Evolutionary conservation across 306 rosid species (phyloP).

Genomic region (Fragaria vesca): DNA sequence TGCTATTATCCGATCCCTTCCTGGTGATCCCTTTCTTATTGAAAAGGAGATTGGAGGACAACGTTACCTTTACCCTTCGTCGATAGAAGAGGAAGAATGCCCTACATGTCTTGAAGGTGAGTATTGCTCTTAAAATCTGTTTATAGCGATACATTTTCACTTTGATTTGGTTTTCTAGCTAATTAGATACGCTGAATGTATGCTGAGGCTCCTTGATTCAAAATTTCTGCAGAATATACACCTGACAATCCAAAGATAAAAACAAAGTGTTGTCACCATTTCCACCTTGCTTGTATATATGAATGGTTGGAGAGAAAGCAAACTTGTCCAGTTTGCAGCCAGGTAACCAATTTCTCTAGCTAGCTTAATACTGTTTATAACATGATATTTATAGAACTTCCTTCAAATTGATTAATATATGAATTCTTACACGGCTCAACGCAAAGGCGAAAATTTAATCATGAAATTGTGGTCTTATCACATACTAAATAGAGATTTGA

Average conservation of each 20-base stretch:
- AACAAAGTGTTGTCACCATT: conserved; percentile 33
- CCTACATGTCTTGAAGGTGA: conserved; percentile 39
- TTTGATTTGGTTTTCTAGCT: neutral
- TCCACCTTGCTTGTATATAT: conserved; percentile 47
- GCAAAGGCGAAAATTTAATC: neutral
- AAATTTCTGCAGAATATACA: conserved; percentile 32
- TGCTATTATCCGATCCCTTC: neutral
- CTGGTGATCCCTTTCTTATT: neutral
- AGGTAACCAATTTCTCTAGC: conserved; percentile 26
- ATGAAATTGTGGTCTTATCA: neutral
- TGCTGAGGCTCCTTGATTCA: neutral
- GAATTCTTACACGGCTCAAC: neutral
- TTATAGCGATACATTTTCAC: neutral
- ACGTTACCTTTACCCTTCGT: neutral
- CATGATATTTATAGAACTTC: neutral
- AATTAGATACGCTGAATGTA: neutral
- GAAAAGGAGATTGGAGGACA: neutral
- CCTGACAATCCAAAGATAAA: conserved; percentile 39
- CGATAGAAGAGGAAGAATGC: conserved; percentile 29
- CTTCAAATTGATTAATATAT: neutral
- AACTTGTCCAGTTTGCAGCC: conserved; percentile 39
- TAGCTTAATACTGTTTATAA: neutral
- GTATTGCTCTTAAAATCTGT: neutral
- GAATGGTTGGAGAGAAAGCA: conserved; percentile 43
- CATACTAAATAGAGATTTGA: no score